Base-by-base conservation (phyloP, 306 rosid species). In the Rosa persica region DNA sequence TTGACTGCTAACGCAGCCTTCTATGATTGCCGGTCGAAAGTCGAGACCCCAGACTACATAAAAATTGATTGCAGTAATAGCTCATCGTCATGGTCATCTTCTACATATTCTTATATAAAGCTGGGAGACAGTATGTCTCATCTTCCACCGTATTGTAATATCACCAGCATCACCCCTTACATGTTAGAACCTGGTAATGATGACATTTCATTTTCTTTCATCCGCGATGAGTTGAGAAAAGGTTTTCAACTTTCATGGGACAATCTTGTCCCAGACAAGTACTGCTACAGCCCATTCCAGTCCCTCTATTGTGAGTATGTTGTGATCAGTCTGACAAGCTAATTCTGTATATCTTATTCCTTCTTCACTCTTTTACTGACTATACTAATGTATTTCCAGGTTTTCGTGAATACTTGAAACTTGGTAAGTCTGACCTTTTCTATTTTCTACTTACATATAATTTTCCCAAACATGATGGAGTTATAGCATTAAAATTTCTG, bases 171-270 rank as follows among this genome's bases (percentile, higher is more conserved):
- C 19, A 12, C 36, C 4, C 0, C 0, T 1, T 0, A 9, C 36
- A 30, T 0, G 6, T 0, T 4, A 11, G 0, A 5, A 12, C 1
- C 46, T 48, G 12, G 5, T n/a, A n/a, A n/a, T n/a, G n/a, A 0
- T 0, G 19, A 0, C 19, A 30, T 0, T 72, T 5, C 76, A 19
- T 34, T 34, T 72, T 49, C 62, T 30, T 49, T 17, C 20, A 19
- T 49, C 76, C 20, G 62, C 3, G 30, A 72, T 49, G 5, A 0
- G 2, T 72, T 72, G 46, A 72, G 5, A 49, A 27, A 3, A 0
- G 76, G 76, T 0, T 17, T 49, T 4, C 17, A 4, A 16, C 62
- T 72, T n/a, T n/a, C n/a, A n/a, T n/a, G n/a, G n/a, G n/a, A n/a
- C n/a, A n/a, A n/a, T n/a, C 4, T 8, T 17, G 20, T 46, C 40